Evolutionary conservation across 306 rosid species (phyloP), one percentile per base, ranked within the genome.

Genomic region (Potentilla sterilis): DNA sequence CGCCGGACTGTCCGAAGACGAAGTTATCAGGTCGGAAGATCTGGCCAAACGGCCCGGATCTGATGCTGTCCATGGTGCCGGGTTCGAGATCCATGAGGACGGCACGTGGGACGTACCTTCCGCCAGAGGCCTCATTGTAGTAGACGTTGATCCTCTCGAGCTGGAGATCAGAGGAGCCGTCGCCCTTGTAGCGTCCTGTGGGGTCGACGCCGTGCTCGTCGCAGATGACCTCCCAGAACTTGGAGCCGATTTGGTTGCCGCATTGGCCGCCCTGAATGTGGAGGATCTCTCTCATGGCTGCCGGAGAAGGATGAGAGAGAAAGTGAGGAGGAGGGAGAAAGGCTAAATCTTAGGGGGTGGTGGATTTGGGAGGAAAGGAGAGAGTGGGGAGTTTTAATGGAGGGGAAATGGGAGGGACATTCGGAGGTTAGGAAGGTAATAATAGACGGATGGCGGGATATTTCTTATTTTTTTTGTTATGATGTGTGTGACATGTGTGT

Each of bases 31-130:
- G 96, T 21, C 98, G 91, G 61, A 92, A 92, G 80, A 92, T 88
- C 91, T 90, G 93, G 41, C 98, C 98, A 51, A 48, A 93, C 0
- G 91, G 96, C 21, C 98, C 96, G 74, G 98, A 93, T 90, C 98
- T 87, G 90, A 93, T 93, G 76, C 98, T 93, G 57, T 93, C 98
- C 98, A 93, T 93, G 55, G 98, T 93, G 0, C 98, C 96, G 2
- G 98, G 98, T 40, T 93, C 98, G 12, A 93, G 95, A 88, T 93
- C 98, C 95, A 93, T 89, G 52, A 93, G 98, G 43, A 93, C 98
- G 11, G 98, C 98, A 65, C 98, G 84, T 5, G 98, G 98, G 70
- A 93, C 98, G 77, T 89, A 93, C 71, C 96, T 80, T 1, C 98
- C 98, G 8, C 98, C 96, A 8, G 98, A 89, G 48, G 98, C 98